Evolutionary conservation across 805 yeast genomes (phyloP), one percentile per base, ranked within the genome.

Genomic region (Yamadazyma takamatsuzukensis): DNA sequence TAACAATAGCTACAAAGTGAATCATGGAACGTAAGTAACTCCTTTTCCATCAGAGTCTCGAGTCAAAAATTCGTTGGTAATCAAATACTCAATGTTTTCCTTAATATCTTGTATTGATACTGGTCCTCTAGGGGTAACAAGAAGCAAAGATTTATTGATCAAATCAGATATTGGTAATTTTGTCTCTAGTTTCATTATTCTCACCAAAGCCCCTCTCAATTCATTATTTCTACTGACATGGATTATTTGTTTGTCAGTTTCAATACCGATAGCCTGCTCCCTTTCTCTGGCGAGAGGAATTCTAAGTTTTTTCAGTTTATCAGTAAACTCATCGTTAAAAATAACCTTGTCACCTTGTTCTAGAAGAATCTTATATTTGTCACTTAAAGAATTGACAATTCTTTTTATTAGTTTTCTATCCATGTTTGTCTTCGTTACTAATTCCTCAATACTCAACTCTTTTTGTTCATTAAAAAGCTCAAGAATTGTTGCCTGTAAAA

Each of bases 401-500:
- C 60, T 47, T 15, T 32, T 42, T 13, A 70, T 37, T 17, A 65
- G 54, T 18, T 37, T 45, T 4, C 36, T 39, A 4, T 54, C 61
- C 51, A 71, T 59, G n/a, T 59, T 54, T 2, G 69, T 61, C 1
- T 23, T 12, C 1, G 33, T 18, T 5, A 30, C 33, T 3, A 72
- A 35, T 19, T 61, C 52, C 0, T 36, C 31, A 10, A 58, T 34
- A 0, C 32, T 29, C 8, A 54, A 42, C 1, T 10, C 7, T 8
- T 58, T 56, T 2, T 23, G 10, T 0, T 60, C 52, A 26, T 66
- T 63, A 39, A 69, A 72, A 11, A 62, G 46, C 10, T 62, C 34
- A 3, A 72, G 40, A 0, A 70, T 54, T 1, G 61, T 48, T 0
- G 74, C 74, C 42, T 71, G 75, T 28, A 64, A 58, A n/a, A 70